A percentile compares a stretch with the other conserved stretches of the same genome.
These are phyloP conservation scores for Picea sitchensis DNA, from an alignment of 75 land plant species.

Conservation along the genomic window DNA sequence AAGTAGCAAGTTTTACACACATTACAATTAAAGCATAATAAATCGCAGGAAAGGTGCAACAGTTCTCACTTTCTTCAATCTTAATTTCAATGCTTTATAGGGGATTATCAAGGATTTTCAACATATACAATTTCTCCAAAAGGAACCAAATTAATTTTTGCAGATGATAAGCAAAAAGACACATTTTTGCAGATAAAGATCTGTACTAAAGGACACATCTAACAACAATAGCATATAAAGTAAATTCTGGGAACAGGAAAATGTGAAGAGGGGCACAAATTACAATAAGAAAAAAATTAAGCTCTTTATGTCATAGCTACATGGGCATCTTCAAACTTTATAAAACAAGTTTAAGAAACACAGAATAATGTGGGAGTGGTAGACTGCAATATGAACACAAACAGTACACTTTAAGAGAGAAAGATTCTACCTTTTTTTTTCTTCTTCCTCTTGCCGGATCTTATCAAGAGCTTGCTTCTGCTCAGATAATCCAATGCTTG, in stretches of 20 bases:
- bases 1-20: neutral
- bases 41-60: neutral
- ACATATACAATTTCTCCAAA: neutral
- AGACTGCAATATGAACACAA: neutral
- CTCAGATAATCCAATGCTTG: constrained; percentile 44
- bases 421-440: constrained; percentile 72
- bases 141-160: neutral
- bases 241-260: neutral
- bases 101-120: neutral
- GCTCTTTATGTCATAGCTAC: neutral
- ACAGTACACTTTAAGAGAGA: neutral
- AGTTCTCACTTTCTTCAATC: neutral
- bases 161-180: neutral
- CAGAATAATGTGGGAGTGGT: neutral
- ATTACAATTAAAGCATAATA: neutral
- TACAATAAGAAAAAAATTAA: neutral
- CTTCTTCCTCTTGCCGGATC: constrained; percentile 75
- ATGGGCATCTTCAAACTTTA: neutral
- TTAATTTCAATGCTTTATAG: neutral
- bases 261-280: neutral
- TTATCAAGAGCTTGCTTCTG: constrained; percentile 56
- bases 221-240: neutral
- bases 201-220: neutral
- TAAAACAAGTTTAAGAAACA: neutral
- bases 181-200: neutral